Evolutionary conservation across 192 early-diverging fungal genomes (phyloP).

Genomic region (Gamsiella multidivaricata): DNA sequence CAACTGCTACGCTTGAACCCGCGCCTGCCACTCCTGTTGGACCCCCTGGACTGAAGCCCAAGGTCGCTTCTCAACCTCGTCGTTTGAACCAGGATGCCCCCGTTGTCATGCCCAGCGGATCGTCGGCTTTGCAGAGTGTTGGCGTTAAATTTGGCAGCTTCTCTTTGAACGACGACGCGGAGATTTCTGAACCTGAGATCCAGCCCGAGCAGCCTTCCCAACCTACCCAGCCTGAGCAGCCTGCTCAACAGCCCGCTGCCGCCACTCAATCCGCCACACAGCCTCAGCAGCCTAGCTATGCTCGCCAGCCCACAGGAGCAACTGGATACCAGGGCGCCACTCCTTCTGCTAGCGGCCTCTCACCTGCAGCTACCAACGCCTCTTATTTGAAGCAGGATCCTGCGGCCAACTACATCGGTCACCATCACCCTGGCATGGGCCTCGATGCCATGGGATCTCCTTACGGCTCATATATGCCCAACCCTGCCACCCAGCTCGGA

Average conservation of each 20-base stretch:
- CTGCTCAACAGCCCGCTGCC: slow-evolving; percentile 7
- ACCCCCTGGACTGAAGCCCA: slow-evolving; percentile 59
- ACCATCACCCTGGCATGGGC: slow-evolving; percentile 57
- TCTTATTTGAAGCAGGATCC: slow-evolving; percentile 48
- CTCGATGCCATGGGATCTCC: slow-evolving; percentile 62
- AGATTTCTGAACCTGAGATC: slow-evolving; percentile 26
- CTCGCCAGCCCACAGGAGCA: slow-evolving; percentile 36
- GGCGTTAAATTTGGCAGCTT: slow-evolving; percentile 88
- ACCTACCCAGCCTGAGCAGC: slow-evolving; percentile 17
- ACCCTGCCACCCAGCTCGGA: slow-evolving; percentile 57
- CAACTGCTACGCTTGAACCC: slow-evolving; percentile 11
- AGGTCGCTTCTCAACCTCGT: slow-evolving; percentile 60
- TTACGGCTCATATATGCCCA: slow-evolving; percentile 63
- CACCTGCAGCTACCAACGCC: slow-evolving; percentile 42
- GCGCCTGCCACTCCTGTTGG: slow-evolving; percentile 40
- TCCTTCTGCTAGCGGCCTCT: slow-evolving; percentile 39
- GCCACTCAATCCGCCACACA: slow-evolving; percentile 5
- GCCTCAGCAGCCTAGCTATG: slow-evolving; percentile 19
- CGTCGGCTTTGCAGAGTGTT: slow-evolving; percentile 70
- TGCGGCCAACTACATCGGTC: slow-evolving; percentile 63
- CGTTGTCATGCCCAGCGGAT: slow-evolving; percentile 88
- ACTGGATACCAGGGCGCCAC: slow-evolving; percentile 39
- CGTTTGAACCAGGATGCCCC: slow-evolving; percentile 90
- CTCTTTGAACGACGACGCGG: slow-evolving; percentile 66
- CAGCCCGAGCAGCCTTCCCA: slow-evolving; percentile 15